Base-by-base conservation (phyloP, 2,329 filamentous ascomycete species). In the Fusarium sp. region DNA sequence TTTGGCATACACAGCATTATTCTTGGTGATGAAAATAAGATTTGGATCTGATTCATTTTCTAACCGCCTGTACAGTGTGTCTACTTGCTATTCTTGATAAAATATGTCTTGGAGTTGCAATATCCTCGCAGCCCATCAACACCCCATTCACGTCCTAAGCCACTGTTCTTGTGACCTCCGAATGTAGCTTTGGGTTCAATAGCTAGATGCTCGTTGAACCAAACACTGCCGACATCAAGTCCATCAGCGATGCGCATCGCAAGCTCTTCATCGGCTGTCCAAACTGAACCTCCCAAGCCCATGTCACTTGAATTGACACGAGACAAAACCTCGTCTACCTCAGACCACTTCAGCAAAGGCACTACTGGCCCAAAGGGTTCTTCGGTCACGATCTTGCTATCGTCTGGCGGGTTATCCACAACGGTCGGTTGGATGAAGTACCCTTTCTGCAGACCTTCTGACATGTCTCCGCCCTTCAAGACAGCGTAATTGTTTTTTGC, bases 151-250 rank as follows among this genome's bases (percentile, higher is more conserved):
- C 41, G 26, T 1, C 68, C 68, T 12, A 70, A 56, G 8, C 68
- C 68, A 35, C 64, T 70, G 42, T 61, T 47, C 20, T 70, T 70
- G n/a, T 70, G 68, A n/a, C 68, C 68, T 10, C 64, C 64, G 15
- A 70, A 70, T 4, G 59, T 39, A 24, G 55, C 64, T 4, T 36
- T 64, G 15, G 68, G 64, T 8, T 60, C 54, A 7, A 68, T 48
- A 7, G 24, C 59, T 15, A 70, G 18, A 22, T 70, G 68, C 15
- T 49, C 52, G 20, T 68, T 70, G 3, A 69, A 28, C 68, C 68
- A 70, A 18, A 70, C 59, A 38, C 59, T 70, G 3, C 68, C 68
- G 15, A 60, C 68, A 28, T 61, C 58, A 42, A 61, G 58, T 17
- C 42, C 36, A 26, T 60, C 59, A 5, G 52, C 68, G 6, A 70